Base-by-base conservation (phyloP, 2,329 filamentous ascomycete genomes). In the Fusarium goolgardi region DNA sequence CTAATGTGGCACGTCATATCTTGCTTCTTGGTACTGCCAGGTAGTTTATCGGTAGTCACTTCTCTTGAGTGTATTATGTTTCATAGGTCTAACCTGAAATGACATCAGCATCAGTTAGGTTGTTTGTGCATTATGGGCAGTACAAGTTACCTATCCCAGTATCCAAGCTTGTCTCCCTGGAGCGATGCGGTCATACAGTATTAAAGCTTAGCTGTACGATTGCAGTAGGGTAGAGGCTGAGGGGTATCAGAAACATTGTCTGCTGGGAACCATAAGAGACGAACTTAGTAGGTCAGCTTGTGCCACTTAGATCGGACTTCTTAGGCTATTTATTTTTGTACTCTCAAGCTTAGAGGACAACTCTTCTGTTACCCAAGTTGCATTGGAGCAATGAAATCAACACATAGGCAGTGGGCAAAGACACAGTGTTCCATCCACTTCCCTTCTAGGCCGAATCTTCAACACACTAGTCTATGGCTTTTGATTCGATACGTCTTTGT, bases 371-470 rank as follows among this genome's bases (percentile, higher is more conserved):
- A 23, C 21, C 21, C 46, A 25, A 25, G 29, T 43, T 61, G 32
- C 23, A 41, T 37, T 44, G 27, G 8, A 18, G 20, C 21, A 41
- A 52, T 57, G 47, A 55, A 46, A 54, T 65, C 44, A 66, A 37
- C 52, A 55, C 55, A 45, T 61, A 52, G 62, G 39, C 50, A 49
- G 57, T 67, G 46, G 45, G 59, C 44, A 35, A 55, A 49, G 41
- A 34, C 39, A 55, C 47, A 47, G 35, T 53, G 56, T 54, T 54
- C 51, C 57, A 58, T 53, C 29, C 63, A 63, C 35, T 67, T 62
- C 65, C 45, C 40, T 66, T 68, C 65, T 66, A 44, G 57, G 65
- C 27, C 27, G 49, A 44, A 44, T 57, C 56, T 52, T 20, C 51
- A 55, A 56, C 43, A 35, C 29, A 45, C 7, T 11, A n/a, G n/a